A percentile compares a stretch with the other conserved stretches of the same genome.
These are phyloP conservation scores for Candida dubliniensis DNA, from an alignment of 1,139 yeast genomes.

Conservation along the genomic window DNA sequence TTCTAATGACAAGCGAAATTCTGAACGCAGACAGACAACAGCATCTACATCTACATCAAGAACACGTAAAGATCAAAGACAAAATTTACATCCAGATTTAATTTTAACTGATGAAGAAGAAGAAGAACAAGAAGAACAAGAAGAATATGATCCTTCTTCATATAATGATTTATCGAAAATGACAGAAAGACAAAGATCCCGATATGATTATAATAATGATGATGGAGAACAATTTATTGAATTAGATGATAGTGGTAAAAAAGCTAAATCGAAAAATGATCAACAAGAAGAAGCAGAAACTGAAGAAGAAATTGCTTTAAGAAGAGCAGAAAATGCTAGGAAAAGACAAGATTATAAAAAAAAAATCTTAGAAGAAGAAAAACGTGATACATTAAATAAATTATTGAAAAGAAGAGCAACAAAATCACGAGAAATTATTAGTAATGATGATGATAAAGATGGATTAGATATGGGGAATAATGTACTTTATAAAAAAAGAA, in stretches of 20 bases:
- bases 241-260: conserved; percentile 27
- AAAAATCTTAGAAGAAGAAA: conserved; percentile 86
- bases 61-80: conserved; percentile 18
- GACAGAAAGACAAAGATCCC: conserved; percentile 64
- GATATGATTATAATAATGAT: conserved; percentile 35
- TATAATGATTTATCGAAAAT: conserved; percentile 52
- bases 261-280: conserved; percentile 14
- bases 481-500: conserved; percentile 29
- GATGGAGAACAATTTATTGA: conserved; percentile 23
- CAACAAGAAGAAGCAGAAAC: conserved; percentile 51
- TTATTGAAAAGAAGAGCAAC: conserved; percentile 80
- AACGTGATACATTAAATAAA: conserved; percentile 84
- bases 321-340: conserved; percentile 87
- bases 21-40: conserved; percentile 6
- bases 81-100: conserved; percentile 39
- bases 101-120: conserved; percentile 48
- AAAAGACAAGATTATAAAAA: conserved; percentile 83
- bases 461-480: conserved; percentile 8
- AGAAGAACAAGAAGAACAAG: conserved; percentile 50
- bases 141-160: conserved; percentile 42
- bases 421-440: conserved; percentile 49
- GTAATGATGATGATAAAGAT: conserved; percentile 32
- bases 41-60: conserved; percentile 8
- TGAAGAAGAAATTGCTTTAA: conserved; percentile 79
- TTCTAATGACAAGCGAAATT: not conserved